Evolutionary conservation across 169 alveolate genomes (phyloP).

Genomic region (Amoebophrya sp.): DNA sequence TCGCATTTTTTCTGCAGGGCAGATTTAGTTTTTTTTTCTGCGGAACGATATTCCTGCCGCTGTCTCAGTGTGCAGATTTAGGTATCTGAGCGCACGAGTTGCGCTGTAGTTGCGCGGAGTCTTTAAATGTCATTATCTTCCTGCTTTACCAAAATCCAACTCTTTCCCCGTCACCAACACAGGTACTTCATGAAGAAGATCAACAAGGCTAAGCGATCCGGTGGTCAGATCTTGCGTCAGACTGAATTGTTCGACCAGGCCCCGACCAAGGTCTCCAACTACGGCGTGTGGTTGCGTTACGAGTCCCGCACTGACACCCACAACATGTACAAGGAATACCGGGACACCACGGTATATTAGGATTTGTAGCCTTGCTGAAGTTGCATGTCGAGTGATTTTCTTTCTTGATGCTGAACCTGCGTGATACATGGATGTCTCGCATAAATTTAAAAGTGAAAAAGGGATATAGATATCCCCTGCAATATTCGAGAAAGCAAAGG

Average conservation of each 20-base stretch:
- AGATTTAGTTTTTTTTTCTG: too few relatives aligned
- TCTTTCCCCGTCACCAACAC: too few relatives aligned
- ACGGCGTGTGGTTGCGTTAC: slow-evolving; percentile 94
- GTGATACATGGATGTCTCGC: too few relatives aligned
- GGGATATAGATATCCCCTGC: too few relatives aligned
- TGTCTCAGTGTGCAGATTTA: too few relatives aligned
- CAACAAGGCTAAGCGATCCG: slow-evolving; percentile 86
- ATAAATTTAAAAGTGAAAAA: too few relatives aligned
- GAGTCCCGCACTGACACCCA: slow-evolving; percentile 96
- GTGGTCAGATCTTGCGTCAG: slow-evolving; percentile 89
- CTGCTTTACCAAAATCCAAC: slow-evolving; percentile 52
- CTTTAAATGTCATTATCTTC: too few relatives aligned
- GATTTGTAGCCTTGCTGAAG: not conserved
- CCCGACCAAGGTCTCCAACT: slow-evolving; percentile 86
- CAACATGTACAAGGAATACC: slow-evolving; percentile 98
- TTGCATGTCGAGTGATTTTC: slow-evolving; percentile 51
- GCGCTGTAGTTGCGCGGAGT: too few relatives aligned
- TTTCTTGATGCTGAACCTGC: slow-evolving; percentile 90
- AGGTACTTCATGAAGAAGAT: slow-evolving; percentile 92
- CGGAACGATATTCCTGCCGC: too few relatives aligned
- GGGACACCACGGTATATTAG: slow-evolving; percentile 54
- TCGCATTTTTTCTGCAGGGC: too few relatives aligned
- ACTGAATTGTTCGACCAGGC: slow-evolving; percentile 68
- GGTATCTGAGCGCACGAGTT: too few relatives aligned
- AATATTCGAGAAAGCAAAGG: too few relatives aligned